Percentiles rank a stretch among this genome's conserved stretches.
Conservation (phyloP, 768 basidiomycete species). For the Amanita inopinata region DNA sequence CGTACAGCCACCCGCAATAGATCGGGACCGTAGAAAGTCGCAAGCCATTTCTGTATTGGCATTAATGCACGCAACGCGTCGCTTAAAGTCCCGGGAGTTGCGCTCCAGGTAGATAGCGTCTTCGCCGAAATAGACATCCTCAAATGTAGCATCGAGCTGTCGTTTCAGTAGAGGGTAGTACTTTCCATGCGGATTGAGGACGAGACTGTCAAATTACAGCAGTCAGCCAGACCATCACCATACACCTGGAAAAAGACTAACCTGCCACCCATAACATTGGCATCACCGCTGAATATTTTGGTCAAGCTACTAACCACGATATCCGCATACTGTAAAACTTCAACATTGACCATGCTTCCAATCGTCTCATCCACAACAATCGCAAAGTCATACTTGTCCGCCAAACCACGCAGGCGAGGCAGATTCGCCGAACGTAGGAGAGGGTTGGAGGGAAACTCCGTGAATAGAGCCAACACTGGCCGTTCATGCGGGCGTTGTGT, state of each 20-base stretch:
- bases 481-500: constrained; percentile 32
- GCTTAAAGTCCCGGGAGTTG: constrained; percentile 88
- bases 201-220: constrained; percentile 44
- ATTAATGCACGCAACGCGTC: constrained; percentile 70
- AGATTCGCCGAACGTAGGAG: constrained; percentile 81
- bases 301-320: constrained; percentile 87
- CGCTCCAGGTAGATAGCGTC: constrained; percentile 97
- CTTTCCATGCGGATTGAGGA: constrained; percentile 71
- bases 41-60: constrained; percentile 75
- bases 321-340: constrained; percentile 79
- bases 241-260: constrained; percentile 31
- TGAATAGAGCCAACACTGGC: constrained; percentile 74
- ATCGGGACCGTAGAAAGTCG: constrained; percentile 60
- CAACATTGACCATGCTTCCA: constrained; percentile 90
- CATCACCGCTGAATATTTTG: constrained; percentile 91
- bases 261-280: constrained; percentile 98
- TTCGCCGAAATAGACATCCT: constrained; percentile 83
- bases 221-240: background rate
- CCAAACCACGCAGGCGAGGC: constrained; percentile 59
- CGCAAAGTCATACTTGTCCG: constrained; percentile 82
- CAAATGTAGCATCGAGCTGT: constrained; percentile 48
- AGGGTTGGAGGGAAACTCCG: constrained; percentile 95
- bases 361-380: constrained; percentile 92
- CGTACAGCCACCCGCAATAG: constrained; percentile 28
- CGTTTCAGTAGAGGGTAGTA: constrained; percentile 61